Conservation (phyloP, 768 basidiomycete genomes). For the Symmetrospora coprosmae region DNA sequence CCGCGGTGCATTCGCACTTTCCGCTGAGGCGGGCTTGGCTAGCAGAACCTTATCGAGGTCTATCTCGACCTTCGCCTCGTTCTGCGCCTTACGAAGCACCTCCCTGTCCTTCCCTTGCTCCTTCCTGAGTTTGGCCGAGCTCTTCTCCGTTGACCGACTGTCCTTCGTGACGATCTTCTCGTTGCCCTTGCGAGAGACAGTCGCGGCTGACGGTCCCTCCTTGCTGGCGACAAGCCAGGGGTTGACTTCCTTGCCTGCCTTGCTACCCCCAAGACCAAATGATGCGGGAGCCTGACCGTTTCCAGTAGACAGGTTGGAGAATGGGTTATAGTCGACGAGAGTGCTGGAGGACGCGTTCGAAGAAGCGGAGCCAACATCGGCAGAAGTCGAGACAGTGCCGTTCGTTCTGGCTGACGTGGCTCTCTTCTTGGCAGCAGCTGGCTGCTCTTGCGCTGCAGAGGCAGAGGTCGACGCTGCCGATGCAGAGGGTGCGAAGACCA, state of each 20-base stretch:
- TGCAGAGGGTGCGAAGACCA: conserved; percentile 37
- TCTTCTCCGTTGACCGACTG: conserved; percentile 37
- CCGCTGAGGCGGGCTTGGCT: background rate
- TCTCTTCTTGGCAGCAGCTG: background rate
- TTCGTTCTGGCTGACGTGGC: background rate
- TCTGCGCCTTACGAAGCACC: conserved; percentile 53
- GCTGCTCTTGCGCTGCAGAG: background rate
- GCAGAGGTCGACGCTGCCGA: background rate
- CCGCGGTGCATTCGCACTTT: background rate
- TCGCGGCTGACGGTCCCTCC: conserved; percentile 36
- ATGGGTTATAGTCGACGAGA: conserved; percentile 10
- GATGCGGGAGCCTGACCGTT: no score
- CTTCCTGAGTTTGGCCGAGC: conserved; percentile 22
- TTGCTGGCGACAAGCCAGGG: conserved; percentile 57
- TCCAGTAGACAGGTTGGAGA: background rate
- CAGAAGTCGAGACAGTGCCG: background rate
- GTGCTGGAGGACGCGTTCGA: background rate
- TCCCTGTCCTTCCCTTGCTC: conserved; percentile 54
- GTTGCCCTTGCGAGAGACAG: conserved; percentile 56
- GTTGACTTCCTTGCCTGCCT: conserved; percentile 41
- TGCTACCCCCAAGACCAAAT: no score
- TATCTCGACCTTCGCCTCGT: conserved; percentile 15
- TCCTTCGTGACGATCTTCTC: conserved; percentile 56
- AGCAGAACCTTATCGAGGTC: background rate
- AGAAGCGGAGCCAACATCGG: background rate